phyloP scores from a whole-genome alignment of 1,284 basidiomycete species.

The Mixia osmundae region DNA sequence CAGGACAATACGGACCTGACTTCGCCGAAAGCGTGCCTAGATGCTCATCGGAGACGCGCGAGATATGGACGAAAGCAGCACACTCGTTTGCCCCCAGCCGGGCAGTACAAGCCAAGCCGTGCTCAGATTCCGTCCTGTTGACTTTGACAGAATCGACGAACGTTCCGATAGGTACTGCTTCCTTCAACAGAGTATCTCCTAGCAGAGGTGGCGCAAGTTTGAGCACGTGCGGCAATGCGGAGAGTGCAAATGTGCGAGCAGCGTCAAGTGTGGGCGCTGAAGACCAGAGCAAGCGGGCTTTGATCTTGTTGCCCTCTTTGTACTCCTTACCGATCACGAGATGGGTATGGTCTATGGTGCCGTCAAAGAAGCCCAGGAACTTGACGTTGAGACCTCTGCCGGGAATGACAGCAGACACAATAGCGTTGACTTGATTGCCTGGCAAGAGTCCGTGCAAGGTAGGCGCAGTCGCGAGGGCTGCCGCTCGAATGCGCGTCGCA shows the following conservation, averaged over 20 bases:
- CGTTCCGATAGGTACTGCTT: constrained; percentile 47
- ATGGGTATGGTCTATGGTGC: constrained; percentile 68
- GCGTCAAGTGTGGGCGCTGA: constrained; percentile 33
- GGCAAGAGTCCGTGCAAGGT: constrained; percentile 64
- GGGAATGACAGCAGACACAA: constrained; percentile 57
- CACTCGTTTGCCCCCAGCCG: constrained; percentile 23
- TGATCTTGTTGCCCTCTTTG: constrained; percentile 68
- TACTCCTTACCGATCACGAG: constrained; percentile 35
- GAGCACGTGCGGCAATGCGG: constrained; percentile 48
- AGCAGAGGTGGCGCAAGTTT: constrained; percentile 22
- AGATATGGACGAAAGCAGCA: constrained; percentile 75
- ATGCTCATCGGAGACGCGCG: constrained; percentile 72
- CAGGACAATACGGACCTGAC: constrained; percentile 54
- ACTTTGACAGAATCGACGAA: constrained; percentile 49
- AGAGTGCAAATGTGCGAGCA: constrained; percentile 49
- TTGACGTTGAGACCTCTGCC: constrained; percentile 72
- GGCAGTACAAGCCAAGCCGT: constrained; percentile 44
- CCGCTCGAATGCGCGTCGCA: constrained; percentile 14
- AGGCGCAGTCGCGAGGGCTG: constrained; percentile 47
- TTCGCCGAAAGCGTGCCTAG: constrained; percentile 32
- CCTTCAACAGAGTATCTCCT: constrained; percentile 25
- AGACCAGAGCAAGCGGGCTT: constrained; percentile 63
- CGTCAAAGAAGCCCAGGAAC: constrained; percentile 79
- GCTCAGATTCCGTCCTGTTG: constrained; percentile 46
- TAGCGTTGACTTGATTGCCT: constrained; percentile 56